Percentiles rank a stretch among this genome's conserved stretches.
Evolutionary conservation across 495 filamentous ascomycete genomes (phyloP).

Genomic region (Alectoria sarmentosa): DNA sequence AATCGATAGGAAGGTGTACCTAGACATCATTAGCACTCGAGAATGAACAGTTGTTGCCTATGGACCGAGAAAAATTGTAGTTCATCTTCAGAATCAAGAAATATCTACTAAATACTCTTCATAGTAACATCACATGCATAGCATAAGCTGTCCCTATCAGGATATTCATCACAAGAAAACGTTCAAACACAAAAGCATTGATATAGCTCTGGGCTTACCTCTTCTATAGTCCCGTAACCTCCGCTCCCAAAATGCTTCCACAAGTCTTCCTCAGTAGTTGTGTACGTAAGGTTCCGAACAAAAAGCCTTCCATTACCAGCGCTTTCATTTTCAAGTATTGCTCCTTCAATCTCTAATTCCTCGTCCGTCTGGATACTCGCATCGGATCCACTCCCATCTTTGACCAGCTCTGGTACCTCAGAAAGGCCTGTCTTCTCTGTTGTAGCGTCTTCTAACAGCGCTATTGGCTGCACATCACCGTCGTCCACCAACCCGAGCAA

Average conservation of each 20-base stretch:
- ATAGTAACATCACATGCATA: constrained; percentile 57
- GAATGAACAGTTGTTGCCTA: constrained; percentile 27
- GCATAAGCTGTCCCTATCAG: constrained; percentile 99
- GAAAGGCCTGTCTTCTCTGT: constrained; percentile 23
- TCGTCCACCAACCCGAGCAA: constrained; percentile 78
- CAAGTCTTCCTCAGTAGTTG: constrained; percentile 69
- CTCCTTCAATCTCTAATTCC: constrained; percentile 25
- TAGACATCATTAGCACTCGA: constrained; percentile 42
- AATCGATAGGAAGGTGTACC: constrained; percentile 76
- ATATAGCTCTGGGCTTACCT: constrained; percentile 55
- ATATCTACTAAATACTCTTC: constrained; percentile 75
- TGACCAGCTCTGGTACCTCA: constrained; percentile 25
- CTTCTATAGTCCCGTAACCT: constrained; percentile 64
- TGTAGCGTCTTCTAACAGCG: constrained; percentile 14
- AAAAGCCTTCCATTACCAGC: constrained; percentile 63
- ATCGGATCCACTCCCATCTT: constrained; percentile 18
- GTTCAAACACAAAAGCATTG: constrained; percentile 18
- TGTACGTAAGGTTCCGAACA: constrained; percentile 81
- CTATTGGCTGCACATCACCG: constrained; percentile 39
- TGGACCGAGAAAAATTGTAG: constrained; percentile 25
- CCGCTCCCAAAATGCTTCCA: constrained; percentile 52
- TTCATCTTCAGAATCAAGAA: constrained; percentile 51
- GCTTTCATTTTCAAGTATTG: constrained; percentile 30
- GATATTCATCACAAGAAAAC: constrained; percentile 72
- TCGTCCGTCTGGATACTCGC: constrained; percentile 27